A percentile compares a stretch with the other conserved stretches of the same genome.
These are phyloP conservation scores for Phialophora expanda DNA, from an alignment of 2,329 filamentous ascomycete species.

Conservation along the genomic window DNA sequence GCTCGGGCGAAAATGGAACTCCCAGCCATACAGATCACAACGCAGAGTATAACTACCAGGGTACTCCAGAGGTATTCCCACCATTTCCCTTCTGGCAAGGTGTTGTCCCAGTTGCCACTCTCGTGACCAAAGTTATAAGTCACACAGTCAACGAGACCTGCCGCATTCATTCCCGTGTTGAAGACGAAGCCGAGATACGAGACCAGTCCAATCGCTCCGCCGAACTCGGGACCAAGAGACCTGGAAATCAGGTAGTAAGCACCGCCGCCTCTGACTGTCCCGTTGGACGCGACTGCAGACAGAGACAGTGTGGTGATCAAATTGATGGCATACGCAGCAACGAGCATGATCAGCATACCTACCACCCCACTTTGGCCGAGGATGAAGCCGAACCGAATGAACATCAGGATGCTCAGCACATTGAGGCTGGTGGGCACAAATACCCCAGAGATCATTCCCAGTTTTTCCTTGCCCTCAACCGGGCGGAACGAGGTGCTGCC, in stretches of 20 bases:
- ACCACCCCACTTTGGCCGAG: constrained; percentile 78
- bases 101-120: constrained; percentile 62
- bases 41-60: constrained; percentile 71
- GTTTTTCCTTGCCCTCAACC: constrained; percentile 59
- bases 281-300: constrained; percentile 87
- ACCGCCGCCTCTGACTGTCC: constrained; percentile 83
- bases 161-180: constrained; percentile 85
- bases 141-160: constrained; percentile 83
- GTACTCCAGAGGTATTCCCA: constrained; percentile 78
- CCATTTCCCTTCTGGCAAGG: constrained; percentile 75
- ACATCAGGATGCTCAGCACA: constrained; percentile 90
- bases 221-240: constrained; percentile 84
- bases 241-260: constrained; percentile 89
- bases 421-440: constrained; percentile 90
- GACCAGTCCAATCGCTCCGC: constrained; percentile 83
- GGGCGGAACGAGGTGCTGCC: constrained; percentile 12
- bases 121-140: constrained; percentile 71
- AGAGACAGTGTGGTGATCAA: constrained; percentile 84
- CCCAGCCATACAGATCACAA: constrained; percentile 75
- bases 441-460: constrained; percentile 77
- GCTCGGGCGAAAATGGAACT: constrained; percentile 80
- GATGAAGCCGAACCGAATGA: constrained; percentile 84
- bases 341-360: constrained; percentile 77
- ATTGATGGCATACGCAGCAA: constrained; percentile 78
- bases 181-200: constrained; percentile 91